A percentile compares a stretch with the other conserved stretches of the same genome.
Conservation (phyloP, 225 moss, liverwort and hornwort species). For the Polytrichum formosum region DNA sequence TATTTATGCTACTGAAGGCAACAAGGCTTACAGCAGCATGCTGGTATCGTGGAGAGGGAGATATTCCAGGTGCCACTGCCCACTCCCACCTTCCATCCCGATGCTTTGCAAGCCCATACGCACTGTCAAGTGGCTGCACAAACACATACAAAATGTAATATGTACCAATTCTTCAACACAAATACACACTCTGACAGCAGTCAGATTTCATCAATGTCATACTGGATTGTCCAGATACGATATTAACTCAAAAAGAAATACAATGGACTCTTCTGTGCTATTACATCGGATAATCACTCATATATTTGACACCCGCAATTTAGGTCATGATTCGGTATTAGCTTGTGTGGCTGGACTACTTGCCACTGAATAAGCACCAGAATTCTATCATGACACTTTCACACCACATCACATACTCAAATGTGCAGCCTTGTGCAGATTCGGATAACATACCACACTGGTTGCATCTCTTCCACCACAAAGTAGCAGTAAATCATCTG, state of each 20-base stretch:
- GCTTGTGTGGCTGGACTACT: background rate
- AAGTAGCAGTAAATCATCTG: constrained; percentile 30
- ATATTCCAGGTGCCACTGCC: constrained; percentile 49
- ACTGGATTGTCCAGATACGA: background rate
- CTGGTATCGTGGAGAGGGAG: constrained; percentile 52
- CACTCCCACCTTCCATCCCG: constrained; percentile 59
- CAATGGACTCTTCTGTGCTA: too few species aligned
- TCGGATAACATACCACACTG: constrained; percentile 24
- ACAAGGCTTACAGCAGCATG: constrained; percentile 48
- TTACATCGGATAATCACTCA: too few species aligned
- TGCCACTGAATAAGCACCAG: background rate
- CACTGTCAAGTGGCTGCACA: constrained; percentile 42
- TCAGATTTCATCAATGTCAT: background rate
- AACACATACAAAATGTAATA: background rate
- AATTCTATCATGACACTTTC: background rate
- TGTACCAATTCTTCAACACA: background rate
- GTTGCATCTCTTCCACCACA: constrained; percentile 36
- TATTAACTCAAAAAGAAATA: too few species aligned
- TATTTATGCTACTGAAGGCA: background rate
- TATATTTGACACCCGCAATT: background rate
- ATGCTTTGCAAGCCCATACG: constrained; percentile 49
- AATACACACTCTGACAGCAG: background rate
- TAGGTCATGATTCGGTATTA: background rate
- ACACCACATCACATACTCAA: background rate
- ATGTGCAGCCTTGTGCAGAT: background rate